phyloP scores from a whole-genome alignment of 345 rosid species.

The Hypericum androsaemum region DNA sequence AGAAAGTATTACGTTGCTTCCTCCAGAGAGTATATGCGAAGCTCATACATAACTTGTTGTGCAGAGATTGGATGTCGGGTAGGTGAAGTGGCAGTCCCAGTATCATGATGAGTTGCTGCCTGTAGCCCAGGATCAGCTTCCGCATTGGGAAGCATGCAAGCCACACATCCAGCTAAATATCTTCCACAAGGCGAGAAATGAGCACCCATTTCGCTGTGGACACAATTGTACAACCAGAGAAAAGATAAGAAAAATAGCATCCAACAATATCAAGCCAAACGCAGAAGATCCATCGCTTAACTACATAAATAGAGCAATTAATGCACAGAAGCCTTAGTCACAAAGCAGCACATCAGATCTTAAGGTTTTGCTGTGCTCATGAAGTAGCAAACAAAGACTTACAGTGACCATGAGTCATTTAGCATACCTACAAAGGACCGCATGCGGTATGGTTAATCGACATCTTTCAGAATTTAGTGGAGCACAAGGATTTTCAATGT shows the following conservation, averaged over 20 bases:
- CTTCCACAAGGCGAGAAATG: slow-evolving; percentile 99
- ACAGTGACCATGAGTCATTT: neutral
- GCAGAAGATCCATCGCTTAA: neutral
- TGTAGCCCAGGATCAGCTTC: slow-evolving; percentile 81
- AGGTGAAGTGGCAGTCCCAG: slow-evolving; percentile 77
- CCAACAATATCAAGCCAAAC: neutral
- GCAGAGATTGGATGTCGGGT: slow-evolving; percentile 91
- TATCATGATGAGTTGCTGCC: slow-evolving; percentile 49
- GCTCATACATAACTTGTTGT: slow-evolving; percentile 91
- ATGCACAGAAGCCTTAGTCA: no score
- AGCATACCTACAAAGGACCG: slow-evolving; percentile 88
- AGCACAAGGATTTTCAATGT: slow-evolving; percentile 58
- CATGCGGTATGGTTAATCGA: slow-evolving; percentile 71
- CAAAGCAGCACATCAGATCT: no score
- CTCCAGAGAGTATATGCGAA: slow-evolving; percentile 89
- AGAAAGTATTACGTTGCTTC: slow-evolving; percentile 66
- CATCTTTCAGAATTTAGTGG: slow-evolving; percentile 53
- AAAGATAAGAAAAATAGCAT: slow-evolving; percentile 8
- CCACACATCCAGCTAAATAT: slow-evolving; percentile 94
- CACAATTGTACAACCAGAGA: slow-evolving; percentile 11
- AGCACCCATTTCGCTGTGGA: slow-evolving; percentile 96
- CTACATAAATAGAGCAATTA: no score
- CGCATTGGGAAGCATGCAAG: slow-evolving; percentile 70
- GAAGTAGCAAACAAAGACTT: no score
- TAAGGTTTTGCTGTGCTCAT: no score